Evolutionary conservation across 1,284 basidiomycete species (phyloP), one percentile per base, ranked within the genome.

Genomic region (Neolentinus lepideus): DNA sequence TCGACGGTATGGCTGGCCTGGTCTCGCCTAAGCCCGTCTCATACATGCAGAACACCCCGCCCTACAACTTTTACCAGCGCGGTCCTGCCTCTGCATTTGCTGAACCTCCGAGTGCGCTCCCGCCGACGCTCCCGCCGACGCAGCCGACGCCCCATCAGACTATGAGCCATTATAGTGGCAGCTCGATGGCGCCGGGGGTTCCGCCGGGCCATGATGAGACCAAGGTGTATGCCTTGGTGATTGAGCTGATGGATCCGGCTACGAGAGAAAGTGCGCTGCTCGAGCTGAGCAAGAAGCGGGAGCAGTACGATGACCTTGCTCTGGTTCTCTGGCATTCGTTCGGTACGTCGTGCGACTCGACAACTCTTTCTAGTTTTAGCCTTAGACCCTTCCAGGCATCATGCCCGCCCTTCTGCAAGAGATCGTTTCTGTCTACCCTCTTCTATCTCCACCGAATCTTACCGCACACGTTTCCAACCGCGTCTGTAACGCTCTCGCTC

Each of bases 261-360:
- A 84, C 86, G n/a, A 79, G 94, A 59, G 94, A 98, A 68, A 80
- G 79, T 6, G 94, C 95, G 0, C 74, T 98, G 55, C 79, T 99
- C 52, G 97, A 99, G 75, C 78, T 99, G 63, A 97, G 94, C 76
- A 99, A 99, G 81, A 98, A 98, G 76, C 80, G 97, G 61, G 97
- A 99, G 74, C 94, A 98, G 74, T 99, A 97, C 70, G 97, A 99
- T 68, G 96, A 99, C 71, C 83, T 99, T 25, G 97, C 97, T 0
- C 80, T 99, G 29, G 93, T 99, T 12, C 80, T 99, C 3, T 99
- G 97, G 97, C 96, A 99, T 66, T 97, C 95, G 11, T 99, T 98
- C 67, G 97, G 96, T 95, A 62, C 60, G 91, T 53, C 51, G 50
- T 29, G 21, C 46, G 43, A 26, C 43, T 2, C 25, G 55, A 27